Conservation (phyloP, 805 yeast genomes). For the Monosporozyma unispora region DNA sequence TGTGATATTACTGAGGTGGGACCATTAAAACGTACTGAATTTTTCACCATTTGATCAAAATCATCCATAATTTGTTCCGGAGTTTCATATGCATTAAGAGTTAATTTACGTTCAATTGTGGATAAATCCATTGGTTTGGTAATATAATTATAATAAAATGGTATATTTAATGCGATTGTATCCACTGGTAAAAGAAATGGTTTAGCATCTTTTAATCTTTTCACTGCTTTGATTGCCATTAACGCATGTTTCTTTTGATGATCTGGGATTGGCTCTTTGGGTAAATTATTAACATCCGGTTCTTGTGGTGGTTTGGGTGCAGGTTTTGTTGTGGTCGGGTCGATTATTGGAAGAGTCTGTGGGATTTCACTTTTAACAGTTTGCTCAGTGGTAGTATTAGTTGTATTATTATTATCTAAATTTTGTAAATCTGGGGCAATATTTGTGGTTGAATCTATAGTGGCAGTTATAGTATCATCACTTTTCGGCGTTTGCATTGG, state of each 20-base stretch:
- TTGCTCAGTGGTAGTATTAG: neutral
- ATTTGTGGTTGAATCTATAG: neutral
- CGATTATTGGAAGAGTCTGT: constrained; percentile 1
- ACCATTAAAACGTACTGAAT: constrained; percentile 83
- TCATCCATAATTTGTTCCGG: constrained; percentile 65
- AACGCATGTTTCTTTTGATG: constrained; percentile 79
- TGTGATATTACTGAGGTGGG: constrained; percentile 71
- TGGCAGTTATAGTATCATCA: neutral
- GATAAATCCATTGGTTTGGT: constrained; percentile 88
- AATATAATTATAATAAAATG: constrained; percentile 78
- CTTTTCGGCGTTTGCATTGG: neutral
- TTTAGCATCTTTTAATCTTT: constrained; percentile 81
- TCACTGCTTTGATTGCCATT: constrained; percentile 75
- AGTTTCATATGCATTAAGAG: constrained; percentile 58
- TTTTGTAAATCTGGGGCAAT: neutral
- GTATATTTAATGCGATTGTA: constrained; percentile 76
- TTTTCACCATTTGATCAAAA: constrained; percentile 73
- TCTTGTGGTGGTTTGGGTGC: constrained; percentile 71
- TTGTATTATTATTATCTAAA: neutral
- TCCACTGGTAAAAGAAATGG: constrained; percentile 92
- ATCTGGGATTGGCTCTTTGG: constrained; percentile 57
- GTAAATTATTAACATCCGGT: constrained; percentile 64
- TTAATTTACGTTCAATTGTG: constrained; percentile 77
- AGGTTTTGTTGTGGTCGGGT: constrained; percentile 31
- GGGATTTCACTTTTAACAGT: too few species aligned